phyloP scores from a whole-genome alignment of 140 eudicot species.

The Senecio squalidus region DNA sequence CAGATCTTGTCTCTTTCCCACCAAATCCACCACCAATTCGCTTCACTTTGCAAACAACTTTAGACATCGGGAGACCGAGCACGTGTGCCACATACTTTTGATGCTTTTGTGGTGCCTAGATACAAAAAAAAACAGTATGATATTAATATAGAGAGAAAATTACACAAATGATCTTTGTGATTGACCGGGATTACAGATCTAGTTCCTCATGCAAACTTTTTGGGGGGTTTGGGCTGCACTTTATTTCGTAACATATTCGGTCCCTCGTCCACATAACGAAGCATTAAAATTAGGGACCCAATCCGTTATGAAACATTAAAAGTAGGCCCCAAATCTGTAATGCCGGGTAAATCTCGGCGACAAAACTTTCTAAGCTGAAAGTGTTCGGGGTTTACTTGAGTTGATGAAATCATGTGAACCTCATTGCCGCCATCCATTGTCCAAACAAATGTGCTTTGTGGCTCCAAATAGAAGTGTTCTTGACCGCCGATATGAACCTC shows the following conservation, averaged over 20 bases:
- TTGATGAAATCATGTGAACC: conserved; percentile 95
- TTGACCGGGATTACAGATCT: too few relatives aligned
- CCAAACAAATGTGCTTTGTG: conserved; percentile 71
- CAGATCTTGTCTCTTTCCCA: conserved; percentile 89
- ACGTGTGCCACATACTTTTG: conserved; percentile 85
- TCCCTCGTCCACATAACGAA: too few relatives aligned
- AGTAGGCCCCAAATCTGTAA: too few relatives aligned
- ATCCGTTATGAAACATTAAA: too few relatives aligned
- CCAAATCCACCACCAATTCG: conserved; percentile 99
- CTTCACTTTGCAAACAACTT: conserved; percentile 92
- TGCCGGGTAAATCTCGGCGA: too few relatives aligned
- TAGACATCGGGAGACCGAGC: conserved; percentile 98
- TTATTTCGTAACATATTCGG: too few relatives aligned
- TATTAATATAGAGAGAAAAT: neutral
- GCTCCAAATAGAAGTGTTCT: conserved; percentile 93
- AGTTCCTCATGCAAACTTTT: too few relatives aligned
- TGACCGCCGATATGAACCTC: conserved; percentile 90
- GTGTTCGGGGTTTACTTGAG: too few relatives aligned
- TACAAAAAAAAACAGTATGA: neutral
- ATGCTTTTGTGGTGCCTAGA: conserved; percentile 93
- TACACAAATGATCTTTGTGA: neutral
- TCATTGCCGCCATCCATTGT: conserved; percentile 90
- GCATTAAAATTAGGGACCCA: too few relatives aligned
- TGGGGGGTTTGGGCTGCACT: too few relatives aligned
- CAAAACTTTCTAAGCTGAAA: too few relatives aligned